These are phyloP conservation scores for Claviceps sp. DNA, from an alignment of 2,329 filamentous ascomycete species.

Conservation along the genomic window DNA sequence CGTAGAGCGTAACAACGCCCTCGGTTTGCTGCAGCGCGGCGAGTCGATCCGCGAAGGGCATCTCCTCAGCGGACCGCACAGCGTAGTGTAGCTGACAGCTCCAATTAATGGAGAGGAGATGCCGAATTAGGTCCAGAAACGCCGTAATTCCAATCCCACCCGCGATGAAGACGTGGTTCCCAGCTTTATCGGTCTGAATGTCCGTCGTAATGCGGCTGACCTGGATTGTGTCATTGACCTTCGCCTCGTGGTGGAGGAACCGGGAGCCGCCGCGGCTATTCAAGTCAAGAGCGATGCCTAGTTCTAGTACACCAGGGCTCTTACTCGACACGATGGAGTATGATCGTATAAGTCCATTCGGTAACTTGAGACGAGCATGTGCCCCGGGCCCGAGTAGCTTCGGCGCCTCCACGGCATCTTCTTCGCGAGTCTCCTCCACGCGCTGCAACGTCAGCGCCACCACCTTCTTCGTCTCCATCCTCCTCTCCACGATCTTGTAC, in stretches of 20 bases:
- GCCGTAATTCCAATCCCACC: conserved; percentile 56
- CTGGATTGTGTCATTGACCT: conserved; percentile 35
- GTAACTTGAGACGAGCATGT: conserved; percentile 43
- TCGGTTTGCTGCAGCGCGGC: conserved; percentile 20
- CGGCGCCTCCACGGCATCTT: conserved; percentile 20
- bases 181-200: conserved; percentile 30
- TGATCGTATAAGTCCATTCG: conserved; percentile 39
- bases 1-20: conserved; percentile 34
- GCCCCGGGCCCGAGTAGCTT: conserved; percentile 30
- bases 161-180: conserved; percentile 48
- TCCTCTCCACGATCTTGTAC: conserved; percentile 36
- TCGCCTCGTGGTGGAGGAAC: conserved; percentile 38
- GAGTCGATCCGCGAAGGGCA: conserved; percentile 40
- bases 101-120: conserved; percentile 30
- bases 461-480: conserved; percentile 34
- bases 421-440: conserved; percentile 14
- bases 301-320: conserved; percentile 32
- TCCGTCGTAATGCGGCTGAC: conserved; percentile 37
- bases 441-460: conserved; percentile 39
- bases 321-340: conserved; percentile 44
- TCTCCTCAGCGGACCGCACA: conserved; percentile 35
- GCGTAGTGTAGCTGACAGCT: conserved; percentile 45
- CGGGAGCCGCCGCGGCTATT: conserved; percentile 45
- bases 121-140: conserved; percentile 37
- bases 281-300: conserved; percentile 44